Conservation (phyloP, 768 basidiomycete species). For the Crassisporium funariophilum region DNA sequence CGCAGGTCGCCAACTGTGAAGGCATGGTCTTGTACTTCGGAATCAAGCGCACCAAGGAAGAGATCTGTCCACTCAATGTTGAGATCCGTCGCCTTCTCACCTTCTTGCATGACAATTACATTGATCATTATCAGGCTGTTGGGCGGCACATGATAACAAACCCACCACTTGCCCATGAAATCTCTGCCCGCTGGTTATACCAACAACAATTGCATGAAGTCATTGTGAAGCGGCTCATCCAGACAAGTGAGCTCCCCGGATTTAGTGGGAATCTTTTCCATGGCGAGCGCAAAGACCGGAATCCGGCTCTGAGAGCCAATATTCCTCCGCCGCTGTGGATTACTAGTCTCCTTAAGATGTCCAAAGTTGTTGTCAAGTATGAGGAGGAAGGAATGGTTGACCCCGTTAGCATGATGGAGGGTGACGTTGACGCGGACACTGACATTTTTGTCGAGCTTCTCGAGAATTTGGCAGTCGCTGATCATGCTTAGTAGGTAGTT, state of each 20-base stretch:
- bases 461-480: background rate
- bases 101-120: conserved; percentile 5
- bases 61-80: conserved; percentile 5
- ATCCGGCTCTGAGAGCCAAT: background rate
- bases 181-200: background rate
- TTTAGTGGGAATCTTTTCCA: conserved; percentile 1
- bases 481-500: too few relatives aligned
- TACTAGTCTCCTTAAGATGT: conserved; percentile 2
- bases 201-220: background rate
- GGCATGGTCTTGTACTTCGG: conserved; percentile 4
- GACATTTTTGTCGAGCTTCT: conserved; percentile 20
- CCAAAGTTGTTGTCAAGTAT: conserved; percentile 8
- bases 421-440: conserved; percentile 9
- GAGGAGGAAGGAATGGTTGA: conserved; percentile 5
- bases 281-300: background rate
- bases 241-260: conserved; percentile 1
- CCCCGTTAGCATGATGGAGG: too few relatives aligned
- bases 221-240: conserved; percentile 1
- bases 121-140: background rate
- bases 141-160: background rate
- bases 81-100: conserved; percentile 6
- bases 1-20: conserved; percentile 8
- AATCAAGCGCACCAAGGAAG: conserved; percentile 5
- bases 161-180: background rate
- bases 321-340: background rate